A percentile compares a stretch with the other conserved stretches of the same genome.
These are phyloP conservation scores for Lepraria neglecta DNA, from an alignment of 495 filamentous ascomycete species.

Conservation along the genomic window DNA sequence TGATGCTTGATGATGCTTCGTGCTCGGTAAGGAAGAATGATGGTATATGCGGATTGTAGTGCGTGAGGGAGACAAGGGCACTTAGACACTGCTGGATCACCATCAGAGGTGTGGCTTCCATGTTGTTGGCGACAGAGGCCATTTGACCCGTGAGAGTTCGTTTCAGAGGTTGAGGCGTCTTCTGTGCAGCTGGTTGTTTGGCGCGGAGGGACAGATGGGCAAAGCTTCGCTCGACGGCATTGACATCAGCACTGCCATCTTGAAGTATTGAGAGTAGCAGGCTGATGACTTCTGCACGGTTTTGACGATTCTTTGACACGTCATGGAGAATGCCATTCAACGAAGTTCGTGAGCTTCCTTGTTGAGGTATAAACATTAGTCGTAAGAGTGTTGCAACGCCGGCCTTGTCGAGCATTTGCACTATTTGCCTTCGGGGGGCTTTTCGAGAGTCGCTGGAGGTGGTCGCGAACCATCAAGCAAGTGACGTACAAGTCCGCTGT, in stretches of 20 bases:
- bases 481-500: conserved; percentile 40
- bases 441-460: conserved; percentile 41
- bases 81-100: conserved; percentile 92
- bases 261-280: conserved; percentile 91
- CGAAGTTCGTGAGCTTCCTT: conserved; percentile 69
- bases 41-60: conserved; percentile 76
- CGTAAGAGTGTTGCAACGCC: conserved; percentile 90
- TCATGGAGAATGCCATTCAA: conserved; percentile 81
- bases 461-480: conserved; percentile 23
- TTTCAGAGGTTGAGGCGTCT: conserved; percentile 74
- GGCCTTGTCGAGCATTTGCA: conserved; percentile 95
- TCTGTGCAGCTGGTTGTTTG: conserved; percentile 66
- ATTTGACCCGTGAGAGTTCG: conserved; percentile 56
- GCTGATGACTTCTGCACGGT: conserved; percentile 89
- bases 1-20: conserved; percentile 65
- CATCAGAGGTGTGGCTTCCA: conserved; percentile 84
- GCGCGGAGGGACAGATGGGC: conserved; percentile 84
- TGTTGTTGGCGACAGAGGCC: conserved; percentile 50
- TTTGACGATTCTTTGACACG: conserved; percentile 89
- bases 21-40: conserved; percentile 96
- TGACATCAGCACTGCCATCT: conserved; percentile 87
- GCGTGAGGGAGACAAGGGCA: conserved; percentile 70
- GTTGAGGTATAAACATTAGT: conserved; percentile 92
- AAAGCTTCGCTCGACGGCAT: conserved; percentile 92
- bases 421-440: conserved; percentile 68